phyloP scores from a whole-genome alignment of 1,284 basidiomycete genomes.

The Malassezia japonica region DNA sequence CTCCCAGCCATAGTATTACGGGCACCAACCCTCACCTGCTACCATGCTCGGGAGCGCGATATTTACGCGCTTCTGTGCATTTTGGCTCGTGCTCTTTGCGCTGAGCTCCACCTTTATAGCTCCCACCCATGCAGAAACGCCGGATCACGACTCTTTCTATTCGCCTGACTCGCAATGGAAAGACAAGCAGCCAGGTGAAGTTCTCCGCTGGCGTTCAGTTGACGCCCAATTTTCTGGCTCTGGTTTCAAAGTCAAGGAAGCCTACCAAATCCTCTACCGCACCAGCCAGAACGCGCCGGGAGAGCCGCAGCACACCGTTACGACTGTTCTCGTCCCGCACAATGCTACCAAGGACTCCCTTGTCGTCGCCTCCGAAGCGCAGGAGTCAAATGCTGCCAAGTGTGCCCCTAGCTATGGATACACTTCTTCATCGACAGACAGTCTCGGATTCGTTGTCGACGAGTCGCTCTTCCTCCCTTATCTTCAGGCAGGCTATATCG shows the following conservation, averaged over 20 bases:
- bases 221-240: conserved; percentile 4
- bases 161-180: conserved; percentile 10
- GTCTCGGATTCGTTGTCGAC: neutral
- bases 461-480: conserved; percentile 19
- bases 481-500: conserved; percentile 28
- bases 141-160: neutral
- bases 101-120: neutral
- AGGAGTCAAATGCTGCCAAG: conserved; percentile 22
- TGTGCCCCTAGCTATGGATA: conserved; percentile 21
- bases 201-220: conserved; percentile 24
- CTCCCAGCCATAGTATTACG: too few species aligned
- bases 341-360: conserved; percentile 22
- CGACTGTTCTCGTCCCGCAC: conserved; percentile 25
- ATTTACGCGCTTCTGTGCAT: neutral
- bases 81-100: too few species aligned
- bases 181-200: conserved; percentile 18
- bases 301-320: conserved; percentile 16
- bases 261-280: conserved; percentile 27
- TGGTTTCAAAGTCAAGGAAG: neutral
- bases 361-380: conserved; percentile 19
- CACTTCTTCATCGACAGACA: neutral
- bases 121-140: neutral
- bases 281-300: conserved; percentile 7
- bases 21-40: too few species aligned
- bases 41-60: neutral